Conservation (phyloP, 805 yeast genomes). For the Monosporozyma servazzii region DNA sequence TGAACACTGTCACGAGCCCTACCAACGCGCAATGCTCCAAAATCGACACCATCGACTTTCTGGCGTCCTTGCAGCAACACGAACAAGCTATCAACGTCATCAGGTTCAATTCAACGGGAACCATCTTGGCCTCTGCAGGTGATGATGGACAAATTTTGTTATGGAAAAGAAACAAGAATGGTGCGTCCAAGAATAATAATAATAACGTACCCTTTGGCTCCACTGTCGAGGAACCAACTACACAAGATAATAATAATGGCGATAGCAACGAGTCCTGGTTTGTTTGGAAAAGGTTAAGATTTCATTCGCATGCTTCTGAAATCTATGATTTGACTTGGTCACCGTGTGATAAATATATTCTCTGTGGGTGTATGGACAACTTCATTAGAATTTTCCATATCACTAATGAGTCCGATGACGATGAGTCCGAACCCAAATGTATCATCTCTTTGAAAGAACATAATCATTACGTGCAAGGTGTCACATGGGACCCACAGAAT, state of each 20-base stretch:
- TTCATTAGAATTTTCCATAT: constrained; percentile 54
- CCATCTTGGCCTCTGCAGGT: constrained; percentile 76
- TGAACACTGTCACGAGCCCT: constrained; percentile 20
- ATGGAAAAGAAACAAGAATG: constrained; percentile 56
- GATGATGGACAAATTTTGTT: constrained; percentile 86
- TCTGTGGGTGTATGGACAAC: constrained; percentile 92
- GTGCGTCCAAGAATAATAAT: constrained; percentile 50
- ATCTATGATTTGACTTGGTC: constrained; percentile 92
- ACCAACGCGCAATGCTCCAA: background rate
- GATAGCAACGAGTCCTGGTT: constrained; percentile 69
- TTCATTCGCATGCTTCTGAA: constrained; percentile 56
- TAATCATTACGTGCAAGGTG: constrained; percentile 89
- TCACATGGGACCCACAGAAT: constrained; percentile 86
- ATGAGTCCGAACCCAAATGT: constrained; percentile 5
- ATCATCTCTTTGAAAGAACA: constrained; percentile 41
- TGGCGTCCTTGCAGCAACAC: constrained; percentile 76
- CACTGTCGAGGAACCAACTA: constrained; percentile 7
- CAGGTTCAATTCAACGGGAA: constrained; percentile 63
- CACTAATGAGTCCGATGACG: constrained; percentile 1
- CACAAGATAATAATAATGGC: constrained; percentile 25
- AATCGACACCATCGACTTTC: constrained; percentile 51
- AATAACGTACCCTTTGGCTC: constrained; percentile 36
- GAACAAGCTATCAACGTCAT: constrained; percentile 92
- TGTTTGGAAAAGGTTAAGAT: constrained; percentile 35
- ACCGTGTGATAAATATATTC: constrained; percentile 65